Evolutionary conservation across 768 basidiomycete species (phyloP), one percentile per base, ranked within the genome.

Genomic region (Suillus variegatus): DNA sequence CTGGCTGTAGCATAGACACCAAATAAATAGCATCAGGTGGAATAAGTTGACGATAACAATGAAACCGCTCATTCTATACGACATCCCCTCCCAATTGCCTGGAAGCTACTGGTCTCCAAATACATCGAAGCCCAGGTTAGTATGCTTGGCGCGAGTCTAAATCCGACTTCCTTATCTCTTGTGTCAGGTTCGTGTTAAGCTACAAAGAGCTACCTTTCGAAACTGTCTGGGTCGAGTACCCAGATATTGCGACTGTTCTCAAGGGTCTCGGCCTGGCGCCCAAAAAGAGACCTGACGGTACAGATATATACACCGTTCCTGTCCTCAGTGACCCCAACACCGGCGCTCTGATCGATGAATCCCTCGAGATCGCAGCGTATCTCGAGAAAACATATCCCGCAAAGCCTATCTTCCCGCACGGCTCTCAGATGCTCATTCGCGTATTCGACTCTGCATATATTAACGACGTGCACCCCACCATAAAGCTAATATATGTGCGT

Each of bases 181-280:
- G 22, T 8, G 40, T 10, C 61, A 77, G 77, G 47, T 69, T 69
- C 60, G 69, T 73, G 3, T 67, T 81, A 52, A 77, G 77, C 63
- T 71, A 70, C 70, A 80, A 80, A 32, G 32, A 32, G 16, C 46
- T 81, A 20, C 70, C 80, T 1, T 82, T 82, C 73, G 79, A 76
- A 67, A 85, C 85, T 12, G 77, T 80, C 57, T 85, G 81, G 81
- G 72, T 86, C 62, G 84, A 86, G 65, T 84, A 81, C 66, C 81
- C 80, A 18, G 82, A 86, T 64, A 80, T 86, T 63, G 79, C 77
- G 44, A 36, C 66, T 0, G 62, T 77, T 36, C 75, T 74, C 63
- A 77, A 78, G 66, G 72, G 79, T 62, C 65, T 82, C 25, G 62
- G 51, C 16, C 13, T 52, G 22, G 3, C 12, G 3, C 47, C 41